A percentile compares a stretch with the other conserved stretches of the same genome.
These are phyloP conservation scores for Carnegiea gigantea DNA, from an alignment of 179 eudicot genomes.

Conservation along the genomic window DNA sequence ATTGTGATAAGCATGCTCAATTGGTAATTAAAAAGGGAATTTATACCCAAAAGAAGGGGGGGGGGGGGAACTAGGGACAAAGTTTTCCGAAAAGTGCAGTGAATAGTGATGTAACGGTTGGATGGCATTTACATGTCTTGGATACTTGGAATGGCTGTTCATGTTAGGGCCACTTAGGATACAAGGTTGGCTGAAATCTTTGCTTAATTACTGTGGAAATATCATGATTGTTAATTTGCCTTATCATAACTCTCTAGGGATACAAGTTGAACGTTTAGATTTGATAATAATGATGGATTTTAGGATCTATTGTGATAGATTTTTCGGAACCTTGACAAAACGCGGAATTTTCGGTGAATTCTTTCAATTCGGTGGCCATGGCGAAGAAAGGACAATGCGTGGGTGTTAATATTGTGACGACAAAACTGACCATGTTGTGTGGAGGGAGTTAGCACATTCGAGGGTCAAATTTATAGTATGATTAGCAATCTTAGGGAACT, in stretches of 20 bases:
- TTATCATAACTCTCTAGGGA: background rate
- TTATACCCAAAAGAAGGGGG: background rate
- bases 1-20: background rate
- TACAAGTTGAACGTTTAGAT: background rate
- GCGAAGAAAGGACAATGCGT: too few species aligned
- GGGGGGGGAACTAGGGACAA: background rate
- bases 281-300: too few species aligned
- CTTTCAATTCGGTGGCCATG: too few species aligned
- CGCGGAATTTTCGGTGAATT: too few species aligned
- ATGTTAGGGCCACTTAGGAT: background rate
- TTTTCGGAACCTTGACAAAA: too few species aligned
- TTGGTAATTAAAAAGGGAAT: background rate
- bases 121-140: background rate
- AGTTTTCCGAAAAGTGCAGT: background rate
- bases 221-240: background rate
- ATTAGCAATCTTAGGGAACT: too few species aligned
- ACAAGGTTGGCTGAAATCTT: background rate
- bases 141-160: background rate
- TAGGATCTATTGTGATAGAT: too few species aligned
- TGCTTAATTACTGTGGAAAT: background rate
- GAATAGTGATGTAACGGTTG: background rate
- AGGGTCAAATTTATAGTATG: too few species aligned
- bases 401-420: too few species aligned
- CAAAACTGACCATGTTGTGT: too few species aligned
- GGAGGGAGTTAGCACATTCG: too few species aligned